Base-by-base conservation (phyloP, 2,329 filamentous ascomycete species). In the Claviceps sp. region DNA sequence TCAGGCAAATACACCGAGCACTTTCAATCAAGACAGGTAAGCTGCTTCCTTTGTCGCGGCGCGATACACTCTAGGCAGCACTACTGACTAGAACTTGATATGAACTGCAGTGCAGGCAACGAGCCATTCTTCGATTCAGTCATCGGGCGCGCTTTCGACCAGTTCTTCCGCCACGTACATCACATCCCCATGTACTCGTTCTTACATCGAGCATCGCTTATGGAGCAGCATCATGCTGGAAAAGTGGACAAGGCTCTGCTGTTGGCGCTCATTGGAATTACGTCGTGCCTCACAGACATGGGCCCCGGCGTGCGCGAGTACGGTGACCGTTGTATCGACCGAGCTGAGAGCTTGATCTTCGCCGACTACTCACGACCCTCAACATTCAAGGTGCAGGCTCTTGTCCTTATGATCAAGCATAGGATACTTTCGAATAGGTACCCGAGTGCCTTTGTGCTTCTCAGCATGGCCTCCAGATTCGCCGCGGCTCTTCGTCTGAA, bases 111-210 rank as follows among this genome's bases (percentile, higher is more conserved):
- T 26, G 54, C 62, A 26, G 63, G 61, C 38, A 63, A 60, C 16
- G 68, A 76, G 59, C 71, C 72, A 55, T 66, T 67, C 47, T 65
- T 75, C 56, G 74, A 78, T 57, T 65, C 70, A 22, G 60, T 80
- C 26, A 74, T 77, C 42, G 67, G 72, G 48, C 71, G 71, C 41
- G 76, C 75, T 5, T 77, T 80, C 56, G 75, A 76, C 58, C 72
- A 74, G 57, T 80, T 78, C 64, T 80, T 80, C 61, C 73, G 74
- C 43, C 74, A 80, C 59, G 70, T 80, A 42, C 76, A 80, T 62
- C 77, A 80, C 55, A 76, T 80, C 50, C 75, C 77, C 45, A 75
- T 77, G 57, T 77, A 76, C 64, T 77, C 76, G 11, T 81, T 80
- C 52, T 63, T 81, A 16, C 77, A 81, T 58, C 75, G 76, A 26